Evolutionary conservation across 306 rosid genomes (phyloP).

Genomic region (Medicago lupulina): DNA sequence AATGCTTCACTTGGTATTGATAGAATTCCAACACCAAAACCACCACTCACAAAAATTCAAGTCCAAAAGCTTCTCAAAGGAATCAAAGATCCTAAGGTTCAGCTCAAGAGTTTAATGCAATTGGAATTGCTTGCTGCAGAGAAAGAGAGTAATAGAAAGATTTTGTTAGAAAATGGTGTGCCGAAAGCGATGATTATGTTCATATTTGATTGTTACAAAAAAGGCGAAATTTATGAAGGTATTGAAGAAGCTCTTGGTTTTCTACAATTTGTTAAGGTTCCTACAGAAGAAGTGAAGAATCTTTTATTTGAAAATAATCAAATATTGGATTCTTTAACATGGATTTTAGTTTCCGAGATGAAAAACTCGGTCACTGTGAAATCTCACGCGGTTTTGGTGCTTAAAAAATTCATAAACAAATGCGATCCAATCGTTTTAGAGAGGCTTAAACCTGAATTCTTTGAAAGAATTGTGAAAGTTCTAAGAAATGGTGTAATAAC

Average conservation of each 20-base stretch:
- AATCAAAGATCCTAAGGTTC: conserved; percentile 32
- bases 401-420: conserved; percentile 47
- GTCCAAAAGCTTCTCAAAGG: conserved; percentile 56
- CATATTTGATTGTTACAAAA: conserved; percentile 41
- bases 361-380: conserved; percentile 43
- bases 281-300: conserved; percentile 35
- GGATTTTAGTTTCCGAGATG: conserved; percentile 50
- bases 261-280: conserved; percentile 48
- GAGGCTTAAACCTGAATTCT: conserved; percentile 53
- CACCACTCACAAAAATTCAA: conserved; percentile 52
- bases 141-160: conserved; percentile 54
- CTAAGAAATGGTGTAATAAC: conserved; percentile 44
- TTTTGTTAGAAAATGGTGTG: conserved; percentile 56
- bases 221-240: conserved; percentile 44
- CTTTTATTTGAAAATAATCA: conserved; percentile 41
- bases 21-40: conserved; percentile 69
- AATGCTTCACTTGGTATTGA: conserved; percentile 53
- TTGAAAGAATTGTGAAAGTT: conserved; percentile 40
- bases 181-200: conserved; percentile 54
- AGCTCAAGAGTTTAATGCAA: conserved; percentile 45
- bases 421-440: conserved; percentile 22
- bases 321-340: conserved; percentile 48
- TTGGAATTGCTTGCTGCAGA: conserved; percentile 54
- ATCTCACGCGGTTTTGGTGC: conserved; percentile 46
- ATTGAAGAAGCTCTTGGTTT: conserved; percentile 62